Evolutionary conservation across 768 basidiomycete species (phyloP), one percentile per base, ranked within the genome.

Genomic region (Daedalea quercina): DNA sequence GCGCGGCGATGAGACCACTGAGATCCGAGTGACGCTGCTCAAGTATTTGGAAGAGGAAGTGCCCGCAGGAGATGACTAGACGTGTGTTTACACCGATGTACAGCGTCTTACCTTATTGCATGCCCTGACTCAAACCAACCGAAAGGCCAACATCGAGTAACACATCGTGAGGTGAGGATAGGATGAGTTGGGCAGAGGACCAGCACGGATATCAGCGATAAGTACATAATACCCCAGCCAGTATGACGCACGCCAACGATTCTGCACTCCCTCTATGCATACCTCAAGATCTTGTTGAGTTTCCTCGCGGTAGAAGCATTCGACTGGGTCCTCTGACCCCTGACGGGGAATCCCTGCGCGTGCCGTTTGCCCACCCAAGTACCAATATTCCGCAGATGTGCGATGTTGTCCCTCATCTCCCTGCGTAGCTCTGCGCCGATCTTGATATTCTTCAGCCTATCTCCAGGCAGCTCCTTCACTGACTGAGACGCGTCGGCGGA

Each of bases 31-130:
- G 50, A 87, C 82, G 60, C 71, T 99, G 59, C 71, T 96, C 52
- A 90, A 93, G 69, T 87, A 95, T 65, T 68, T 98, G 57, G 96
- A 99, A 65, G 96, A 99, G 69, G 96, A 99, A 68, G 84, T 95
- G 24, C 94, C 94, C 1, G 78, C 89, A 41, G 92, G 89, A 52
- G 94, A 96, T 64, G 94, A 96, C 70, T 95, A 76, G 69, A 59
- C 60, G 37, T 22, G 53, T 44, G 42, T 56, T 11, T 48, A 45
- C 54, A 49, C 46, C 45, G 42, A 45, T 65, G 64, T 65, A 63
- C 51, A 49, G 45, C 60, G 60, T 37, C 42, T 48, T 54, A 44
- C 26, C 22, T 46, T 37, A 51, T 56, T 20, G 44, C 24, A 44
- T 11, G 6, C 44, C 24, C 20, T 44, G 28, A 11, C 28, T 11